Percentiles rank a stretch among this genome's conserved stretches.
Evolutionary conservation across 345 rosid genomes (phyloP).

Genomic region (Linum tenue): DNA sequence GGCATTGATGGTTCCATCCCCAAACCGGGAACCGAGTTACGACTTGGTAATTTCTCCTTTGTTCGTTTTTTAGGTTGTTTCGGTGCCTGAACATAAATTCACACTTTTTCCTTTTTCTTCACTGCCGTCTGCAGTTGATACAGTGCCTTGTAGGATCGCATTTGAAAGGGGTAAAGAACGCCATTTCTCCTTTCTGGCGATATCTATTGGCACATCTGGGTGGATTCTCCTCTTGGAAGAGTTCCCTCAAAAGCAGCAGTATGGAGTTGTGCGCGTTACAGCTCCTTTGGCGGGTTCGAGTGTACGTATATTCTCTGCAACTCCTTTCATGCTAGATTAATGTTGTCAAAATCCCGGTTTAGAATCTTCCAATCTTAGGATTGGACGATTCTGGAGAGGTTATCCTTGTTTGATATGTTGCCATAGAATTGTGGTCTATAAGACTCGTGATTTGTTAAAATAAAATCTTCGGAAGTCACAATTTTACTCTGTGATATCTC

Average conservation of each 20-base stretch:
- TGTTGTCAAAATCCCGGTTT: too few relatives aligned
- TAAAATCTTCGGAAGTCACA: too few relatives aligned
- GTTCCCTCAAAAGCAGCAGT: conserved; percentile 45
- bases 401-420: too few relatives aligned
- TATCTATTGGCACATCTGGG: conserved; percentile 59
- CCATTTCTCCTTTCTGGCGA: conserved; percentile 56
- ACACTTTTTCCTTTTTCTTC: not conserved
- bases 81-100: not conserved
- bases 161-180: conserved; percentile 95
- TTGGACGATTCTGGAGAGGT: too few relatives aligned
- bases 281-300: conserved; percentile 85
- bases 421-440: too few relatives aligned
- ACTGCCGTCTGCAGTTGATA: conserved; percentile 55
- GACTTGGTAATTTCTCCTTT: conserved; percentile 47
- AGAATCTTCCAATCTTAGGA: too few relatives aligned
- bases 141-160: conserved; percentile 83
- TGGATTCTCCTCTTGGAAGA: conserved; percentile 89
- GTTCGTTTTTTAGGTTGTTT: not conserved
- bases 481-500: too few relatives aligned
- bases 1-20: conserved; percentile 64
- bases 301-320: conserved; percentile 32
- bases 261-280: conserved; percentile 60
- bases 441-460: too few relatives aligned
- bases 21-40: conserved; percentile 70
- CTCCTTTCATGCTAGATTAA: too few relatives aligned